Base-by-base conservation (phyloP, 768 basidiomycete genomes). In the Calocybe cyanea region DNA sequence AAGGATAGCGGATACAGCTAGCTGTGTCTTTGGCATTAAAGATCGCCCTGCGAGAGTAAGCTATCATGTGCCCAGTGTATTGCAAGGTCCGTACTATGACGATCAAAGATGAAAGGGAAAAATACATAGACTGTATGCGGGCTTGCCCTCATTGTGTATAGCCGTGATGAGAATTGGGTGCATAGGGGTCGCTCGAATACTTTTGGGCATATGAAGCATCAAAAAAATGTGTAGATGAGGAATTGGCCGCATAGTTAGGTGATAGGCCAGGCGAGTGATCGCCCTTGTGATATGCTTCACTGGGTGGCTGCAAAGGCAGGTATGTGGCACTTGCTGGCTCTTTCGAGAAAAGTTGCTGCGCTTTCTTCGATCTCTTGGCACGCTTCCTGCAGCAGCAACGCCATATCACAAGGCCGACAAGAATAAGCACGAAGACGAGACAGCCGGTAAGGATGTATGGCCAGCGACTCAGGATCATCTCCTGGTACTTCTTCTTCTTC, bases 401-500 rank as follows among this genome's bases (percentile, higher is more conserved):
- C 78, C 80, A 85, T 18, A 84, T 53, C 49, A 75, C 74, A 43
- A 71, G 66, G 8, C 75, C 76, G 24, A 73, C 46, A 23, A 75
- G 52, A 35, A 79, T 52, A 24, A 73, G 43, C 19, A 80, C 60
- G 48, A 80, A 63, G 2, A 72, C 61, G 20, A 88, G 66, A 50
- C 78, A 78, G 30, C 83, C 86, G 7, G 69, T 50, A 35, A 84
- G 71, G 57, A 86, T 85, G 58, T 83, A 85, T 2, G 81, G 85
- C 87, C 83, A 88, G 48, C 72, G 82, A 57, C 80, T 84, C 55
- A 82, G 72, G 31, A 81, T 68, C 68, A 72, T 67, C 61, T 81
- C 83, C 56, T 80, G 76, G 52, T 80, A 77, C 48, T 70, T 68
- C 42, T 81, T 74, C 66, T 86, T 85, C 67, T 84, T 83, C 62